Percentiles rank a stretch among this genome's conserved stretches.
phyloP scores from a whole-genome alignment of 2,329 filamentous ascomycete genomes.

The Botrytis pseudocinerea region DNA sequence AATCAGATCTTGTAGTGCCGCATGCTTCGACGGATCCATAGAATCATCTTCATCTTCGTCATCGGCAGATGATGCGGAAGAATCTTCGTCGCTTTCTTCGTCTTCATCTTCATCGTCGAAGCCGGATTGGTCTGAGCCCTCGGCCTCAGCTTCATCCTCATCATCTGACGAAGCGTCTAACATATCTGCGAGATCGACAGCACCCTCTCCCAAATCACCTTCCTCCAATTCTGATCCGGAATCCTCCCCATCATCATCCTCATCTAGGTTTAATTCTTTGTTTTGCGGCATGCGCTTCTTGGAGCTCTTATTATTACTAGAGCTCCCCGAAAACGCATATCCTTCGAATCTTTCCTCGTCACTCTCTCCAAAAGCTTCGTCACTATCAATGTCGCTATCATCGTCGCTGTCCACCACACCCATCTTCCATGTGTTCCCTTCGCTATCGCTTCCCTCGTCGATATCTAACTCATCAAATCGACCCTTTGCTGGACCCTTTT shows the following conservation, averaged over 20 bases:
- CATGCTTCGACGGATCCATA: constrained; percentile 52
- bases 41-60: constrained; percentile 46
- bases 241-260: constrained; percentile 44
- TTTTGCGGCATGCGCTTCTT: constrained; percentile 50
- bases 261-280: constrained; percentile 52
- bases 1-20: constrained; percentile 68
- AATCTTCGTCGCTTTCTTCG: constrained; percentile 56
- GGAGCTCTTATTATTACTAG: constrained; percentile 48
- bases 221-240: constrained; percentile 59
- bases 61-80: constrained; percentile 50
- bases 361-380: constrained; percentile 70
- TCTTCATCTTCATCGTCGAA: constrained; percentile 49
- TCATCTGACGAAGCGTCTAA: constrained; percentile 64
- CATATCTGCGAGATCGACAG: constrained; percentile 34
- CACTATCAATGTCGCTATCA: constrained; percentile 69
- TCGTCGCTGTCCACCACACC: constrained; percentile 66
- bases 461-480: constrained; percentile 48
- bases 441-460: constrained; percentile 65
- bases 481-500: constrained; percentile 36
- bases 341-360: constrained; percentile 71
- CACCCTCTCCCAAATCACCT: constrained; percentile 60
- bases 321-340: constrained; percentile 62
- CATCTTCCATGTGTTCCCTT: constrained; percentile 68
- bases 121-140: constrained; percentile 45
- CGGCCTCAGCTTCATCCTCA: constrained; percentile 51